These are phyloP conservation scores for Sporothrix euskadiensis DNA, from an alignment of 2,329 filamentous ascomycete genomes.

Conservation along the genomic window DNA sequence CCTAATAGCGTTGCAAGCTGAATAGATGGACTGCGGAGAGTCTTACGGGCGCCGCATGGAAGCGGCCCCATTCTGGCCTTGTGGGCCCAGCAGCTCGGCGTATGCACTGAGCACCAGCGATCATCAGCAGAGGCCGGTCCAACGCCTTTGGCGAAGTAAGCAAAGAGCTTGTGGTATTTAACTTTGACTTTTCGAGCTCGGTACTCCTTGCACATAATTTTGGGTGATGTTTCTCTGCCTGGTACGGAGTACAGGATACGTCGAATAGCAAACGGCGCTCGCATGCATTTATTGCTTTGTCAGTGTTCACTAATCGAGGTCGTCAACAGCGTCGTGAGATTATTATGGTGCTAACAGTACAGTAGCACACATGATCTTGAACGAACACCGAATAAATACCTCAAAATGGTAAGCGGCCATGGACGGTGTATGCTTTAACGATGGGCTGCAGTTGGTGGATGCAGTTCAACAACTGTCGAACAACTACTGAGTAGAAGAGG, in stretches of 20 bases:
- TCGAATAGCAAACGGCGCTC: background rate
- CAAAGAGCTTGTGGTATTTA: background rate
- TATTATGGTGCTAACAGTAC: background rate
- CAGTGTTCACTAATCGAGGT: slow-evolving; percentile 9
- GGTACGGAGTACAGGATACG: background rate
- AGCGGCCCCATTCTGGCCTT: background rate
- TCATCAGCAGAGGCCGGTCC: background rate
- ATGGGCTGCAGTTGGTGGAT: background rate
- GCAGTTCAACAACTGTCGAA: background rate
- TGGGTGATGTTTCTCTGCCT: background rate
- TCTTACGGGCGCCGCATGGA: background rate
- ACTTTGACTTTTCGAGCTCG: background rate
- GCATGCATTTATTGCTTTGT: slow-evolving; percentile 5
- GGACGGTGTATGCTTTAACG: background rate
- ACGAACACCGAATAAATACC: background rate
- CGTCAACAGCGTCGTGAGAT: background rate
- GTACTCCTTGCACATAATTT: background rate
- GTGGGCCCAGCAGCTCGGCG: background rate
- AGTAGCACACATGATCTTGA: background rate
- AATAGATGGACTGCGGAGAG: background rate
- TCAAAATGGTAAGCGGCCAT: background rate
- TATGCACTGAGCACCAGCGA: background rate
- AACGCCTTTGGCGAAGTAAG: background rate
- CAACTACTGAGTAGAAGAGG: background rate
- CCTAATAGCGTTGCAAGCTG: background rate